Evolutionary conservation across 179 eudicot genomes (phyloP), one percentile per base, ranked within the genome.

Genomic region (Patellifolia procumbens): DNA sequence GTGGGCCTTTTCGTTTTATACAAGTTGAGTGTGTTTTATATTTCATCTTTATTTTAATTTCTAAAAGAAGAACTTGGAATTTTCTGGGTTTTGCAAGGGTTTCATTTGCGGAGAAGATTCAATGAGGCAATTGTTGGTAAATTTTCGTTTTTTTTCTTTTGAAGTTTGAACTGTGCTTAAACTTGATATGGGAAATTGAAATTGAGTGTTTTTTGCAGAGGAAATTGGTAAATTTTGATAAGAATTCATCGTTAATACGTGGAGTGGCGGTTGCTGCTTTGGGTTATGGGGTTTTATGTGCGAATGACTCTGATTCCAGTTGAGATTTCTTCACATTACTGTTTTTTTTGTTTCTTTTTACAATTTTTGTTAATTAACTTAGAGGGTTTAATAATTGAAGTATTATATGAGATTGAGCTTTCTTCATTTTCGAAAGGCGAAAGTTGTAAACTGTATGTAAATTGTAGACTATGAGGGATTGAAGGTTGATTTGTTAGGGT

Each of bases 211-310:
- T 34, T 71, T 39, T 74, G 82, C 83, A 89, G 92, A 80, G 82
- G 61, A 89, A 77, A 69, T 46, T 78, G 65, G 62, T 79, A 49
- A 24, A 32, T 53, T 49, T 63, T 72, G 46, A 76, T 29, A 85
- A 74, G 28, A 80, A 74, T 22, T 75, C 81, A 34, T 78, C 74
- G 64, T 49, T 88, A 39, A 11, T 88, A 24, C 86, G 91, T 72
- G 76, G 79, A 34, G 78, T 70, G 71, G 89, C 89, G 62, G 79
- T 81, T 72, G 88, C 88, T 72, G 67, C 93, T 63, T 86, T 85
- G 19, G 96, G 96, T 65, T 89, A 92, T 55, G 92, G 89, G 42
- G 62, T 86, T 69, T 17, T 83, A 7, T 89, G 69, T 75, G 64
- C 85, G 3, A 62, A 74, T 74, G 73, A 83, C 60, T 39, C 72